These are phyloP conservation scores for Pseudogymnoascus sp. DNA, from an alignment of 2,329 filamentous ascomycete genomes.

Conservation along the genomic window DNA sequence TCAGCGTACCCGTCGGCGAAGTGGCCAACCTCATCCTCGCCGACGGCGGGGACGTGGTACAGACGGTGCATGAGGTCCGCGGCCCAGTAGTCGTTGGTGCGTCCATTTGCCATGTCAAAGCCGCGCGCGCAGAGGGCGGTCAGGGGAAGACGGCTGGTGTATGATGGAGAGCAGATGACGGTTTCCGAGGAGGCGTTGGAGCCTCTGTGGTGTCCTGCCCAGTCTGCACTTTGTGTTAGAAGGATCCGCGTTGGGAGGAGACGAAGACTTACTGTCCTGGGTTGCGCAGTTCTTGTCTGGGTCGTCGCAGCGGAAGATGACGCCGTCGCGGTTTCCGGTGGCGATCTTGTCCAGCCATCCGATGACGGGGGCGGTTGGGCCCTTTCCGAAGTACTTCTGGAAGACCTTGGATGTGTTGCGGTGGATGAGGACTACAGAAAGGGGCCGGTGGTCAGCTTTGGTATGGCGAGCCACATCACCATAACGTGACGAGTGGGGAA, in stretches of 20 bases:
- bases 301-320: slow-evolving; percentile 61
- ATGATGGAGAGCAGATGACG: slow-evolving; percentile 60
- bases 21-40: slow-evolving; percentile 52
- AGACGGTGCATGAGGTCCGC: slow-evolving; percentile 59
- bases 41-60: slow-evolving; percentile 52
- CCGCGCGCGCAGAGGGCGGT: slow-evolving; percentile 52
- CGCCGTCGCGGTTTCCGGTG: slow-evolving; percentile 45
- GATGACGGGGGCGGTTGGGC: slow-evolving; percentile 46
- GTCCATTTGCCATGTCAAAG: slow-evolving; percentile 49
- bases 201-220: slow-evolving; percentile 61
- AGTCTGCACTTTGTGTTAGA: slow-evolving; percentile 35
- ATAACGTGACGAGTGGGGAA: neutral
- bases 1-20: slow-evolving; percentile 50
- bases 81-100: slow-evolving; percentile 55
- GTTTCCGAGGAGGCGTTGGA: slow-evolving; percentile 56
- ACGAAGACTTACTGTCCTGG: slow-evolving; percentile 32
- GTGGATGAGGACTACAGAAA: slow-evolving; percentile 36
- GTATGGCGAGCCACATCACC: too few species aligned
- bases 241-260: neutral
- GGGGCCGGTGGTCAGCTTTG: neutral
- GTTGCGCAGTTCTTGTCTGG: slow-evolving; percentile 54
- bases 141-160: slow-evolving; percentile 46
- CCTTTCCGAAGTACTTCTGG: slow-evolving; percentile 58
- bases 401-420: slow-evolving; percentile 51
- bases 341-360: slow-evolving; percentile 56